Conservation (phyloP, 1,284 basidiomycete species). For the Ganoderma multipileum region DNA sequence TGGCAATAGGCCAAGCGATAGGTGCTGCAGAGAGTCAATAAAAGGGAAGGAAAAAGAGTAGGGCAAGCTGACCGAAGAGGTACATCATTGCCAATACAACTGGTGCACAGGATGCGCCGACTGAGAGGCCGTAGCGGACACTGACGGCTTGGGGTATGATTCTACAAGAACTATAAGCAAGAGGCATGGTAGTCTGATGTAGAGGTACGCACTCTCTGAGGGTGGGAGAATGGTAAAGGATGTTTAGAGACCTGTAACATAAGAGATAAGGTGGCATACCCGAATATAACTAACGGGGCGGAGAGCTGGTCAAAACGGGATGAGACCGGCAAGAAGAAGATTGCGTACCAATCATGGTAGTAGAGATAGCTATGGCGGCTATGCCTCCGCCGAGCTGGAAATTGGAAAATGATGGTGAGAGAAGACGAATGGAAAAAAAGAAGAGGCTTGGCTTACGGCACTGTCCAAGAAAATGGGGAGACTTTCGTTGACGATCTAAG, state of each 20-base stretch:
- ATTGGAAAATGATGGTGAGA: neutral
- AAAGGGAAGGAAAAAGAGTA: neutral
- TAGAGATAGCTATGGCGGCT: conserved; percentile 85
- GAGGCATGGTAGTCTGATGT: neutral
- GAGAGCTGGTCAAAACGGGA: neutral
- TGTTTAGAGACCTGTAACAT: neutral
- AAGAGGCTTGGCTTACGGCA: conserved; percentile 58
- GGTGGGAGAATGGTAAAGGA: neutral
- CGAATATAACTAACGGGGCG: conserved; percentile 70
- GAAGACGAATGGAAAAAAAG: neutral
- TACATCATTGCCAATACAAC: conserved; percentile 86
- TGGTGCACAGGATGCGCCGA: conserved; percentile 89
- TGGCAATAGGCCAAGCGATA: conserved; percentile 89
- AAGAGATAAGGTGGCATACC: conserved; percentile 53
- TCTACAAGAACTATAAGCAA: conserved; percentile 43
- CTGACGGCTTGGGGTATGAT: conserved; percentile 91
- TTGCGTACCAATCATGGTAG: conserved; percentile 77
- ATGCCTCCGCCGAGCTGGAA: conserved; percentile 82
- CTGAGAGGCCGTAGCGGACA: conserved; percentile 88
- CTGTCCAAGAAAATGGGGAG: conserved; percentile 94
- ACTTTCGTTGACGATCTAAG: conserved; percentile 87
- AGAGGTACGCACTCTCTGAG: conserved; percentile 53
- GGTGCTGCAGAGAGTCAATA: conserved; percentile 57
- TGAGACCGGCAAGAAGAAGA: neutral
- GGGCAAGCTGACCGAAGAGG: conserved; percentile 63